Evolutionary conservation across 768 basidiomycete species (phyloP).

Genomic region (Kwoniella botswanensis): DNA sequence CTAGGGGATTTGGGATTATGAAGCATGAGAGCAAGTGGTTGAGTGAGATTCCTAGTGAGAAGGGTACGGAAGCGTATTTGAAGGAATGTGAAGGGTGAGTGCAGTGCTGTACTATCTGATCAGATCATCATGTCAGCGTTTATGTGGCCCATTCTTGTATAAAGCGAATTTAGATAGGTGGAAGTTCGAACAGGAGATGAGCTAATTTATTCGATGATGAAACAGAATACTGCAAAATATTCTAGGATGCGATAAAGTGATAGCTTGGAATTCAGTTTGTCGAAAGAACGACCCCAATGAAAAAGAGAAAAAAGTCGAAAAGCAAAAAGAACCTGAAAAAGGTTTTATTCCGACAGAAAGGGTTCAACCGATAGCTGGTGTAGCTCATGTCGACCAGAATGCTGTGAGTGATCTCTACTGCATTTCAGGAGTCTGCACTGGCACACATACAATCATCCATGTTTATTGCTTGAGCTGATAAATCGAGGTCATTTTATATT

Average conservation of each 20-base stretch:
- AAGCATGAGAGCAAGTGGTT: constrained; percentile 22
- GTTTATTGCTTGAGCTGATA: neutral
- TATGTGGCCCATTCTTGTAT: neutral
- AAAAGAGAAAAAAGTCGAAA: constrained; percentile 24
- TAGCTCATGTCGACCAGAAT: constrained; percentile 43
- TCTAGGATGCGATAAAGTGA: constrained; percentile 28
- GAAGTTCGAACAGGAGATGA: neutral
- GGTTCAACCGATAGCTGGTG: constrained; percentile 28
- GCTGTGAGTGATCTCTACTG: constrained; percentile 23
- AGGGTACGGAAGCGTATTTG: constrained; percentile 35
- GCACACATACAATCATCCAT: neutral
- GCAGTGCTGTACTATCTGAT: neutral
- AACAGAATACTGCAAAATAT: constrained; percentile 26
- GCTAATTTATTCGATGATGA: neutral
- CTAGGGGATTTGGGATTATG: constrained; percentile 29
- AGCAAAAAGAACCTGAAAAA: constrained; percentile 36
- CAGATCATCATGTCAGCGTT: neutral
- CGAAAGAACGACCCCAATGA: constrained; percentile 19
- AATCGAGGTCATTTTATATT: neutral
- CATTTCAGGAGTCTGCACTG: neutral
- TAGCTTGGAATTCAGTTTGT: constrained; percentile 43
- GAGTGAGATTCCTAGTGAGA: constrained; percentile 22
- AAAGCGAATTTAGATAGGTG: neutral
- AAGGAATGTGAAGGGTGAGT: constrained; percentile 34
- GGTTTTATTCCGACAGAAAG: constrained; percentile 28